These are phyloP conservation scores for Cubamyces sp. DNA, from an alignment of 768 basidiomycete species.

Conservation along the genomic window DNA sequence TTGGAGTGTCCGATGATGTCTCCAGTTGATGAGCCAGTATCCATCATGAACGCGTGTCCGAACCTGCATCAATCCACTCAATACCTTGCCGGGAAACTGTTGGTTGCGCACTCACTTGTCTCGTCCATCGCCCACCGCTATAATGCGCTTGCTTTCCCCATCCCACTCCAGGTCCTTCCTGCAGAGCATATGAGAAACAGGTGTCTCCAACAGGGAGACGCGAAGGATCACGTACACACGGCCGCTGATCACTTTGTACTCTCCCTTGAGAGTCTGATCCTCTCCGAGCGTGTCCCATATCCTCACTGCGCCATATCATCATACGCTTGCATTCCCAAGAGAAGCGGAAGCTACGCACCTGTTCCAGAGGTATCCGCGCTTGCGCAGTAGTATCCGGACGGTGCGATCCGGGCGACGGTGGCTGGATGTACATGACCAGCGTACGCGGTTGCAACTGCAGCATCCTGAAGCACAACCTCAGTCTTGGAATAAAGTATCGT, in stretches of 20 bases:
- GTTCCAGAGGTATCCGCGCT: slow-evolving; percentile 84
- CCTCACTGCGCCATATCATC: slow-evolving; percentile 54
- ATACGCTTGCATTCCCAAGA: slow-evolving; percentile 1
- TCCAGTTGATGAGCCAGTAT: slow-evolving; percentile 82
- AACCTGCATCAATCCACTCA: slow-evolving; percentile 52
- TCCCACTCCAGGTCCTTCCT: slow-evolving; percentile 98
- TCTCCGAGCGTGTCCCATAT: slow-evolving; percentile 94
- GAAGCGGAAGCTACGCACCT: slow-evolving; percentile 50
- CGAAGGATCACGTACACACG: slow-evolving; percentile 55
- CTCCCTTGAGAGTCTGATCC: slow-evolving; percentile 80
- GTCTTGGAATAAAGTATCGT: not conserved
- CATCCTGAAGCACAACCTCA: slow-evolving; percentile 54
- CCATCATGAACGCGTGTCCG: slow-evolving; percentile 83
- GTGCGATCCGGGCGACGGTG: slow-evolving; percentile 89
- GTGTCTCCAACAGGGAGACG: not conserved
- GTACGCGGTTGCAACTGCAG: slow-evolving; percentile 64
- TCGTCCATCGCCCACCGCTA: slow-evolving; percentile 90
- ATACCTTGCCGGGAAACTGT: not conserved
- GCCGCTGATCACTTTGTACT: slow-evolving; percentile 76
- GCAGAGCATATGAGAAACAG: not conserved
- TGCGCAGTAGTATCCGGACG: slow-evolving; percentile 94
- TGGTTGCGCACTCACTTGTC: slow-evolving; percentile 63
- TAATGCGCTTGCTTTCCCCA: slow-evolving; percentile 93
- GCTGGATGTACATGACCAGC: slow-evolving; percentile 82
- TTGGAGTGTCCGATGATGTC: slow-evolving; percentile 92